Base-by-base conservation (phyloP, 176 grass and related monocot species). In the Musa itinerans region DNA sequence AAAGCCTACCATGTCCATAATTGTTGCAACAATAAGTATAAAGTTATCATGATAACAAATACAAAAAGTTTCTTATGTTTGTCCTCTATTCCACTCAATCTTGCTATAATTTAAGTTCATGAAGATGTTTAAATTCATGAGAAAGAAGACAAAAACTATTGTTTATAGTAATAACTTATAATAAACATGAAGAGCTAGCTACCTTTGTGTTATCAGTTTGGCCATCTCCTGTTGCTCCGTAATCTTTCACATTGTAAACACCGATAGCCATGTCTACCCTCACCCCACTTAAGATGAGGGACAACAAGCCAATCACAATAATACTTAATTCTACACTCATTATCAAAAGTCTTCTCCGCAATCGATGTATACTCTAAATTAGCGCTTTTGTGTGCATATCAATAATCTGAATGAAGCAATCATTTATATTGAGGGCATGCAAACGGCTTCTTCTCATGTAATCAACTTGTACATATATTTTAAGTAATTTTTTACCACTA, bases 161-260 rank as follows among this genome's bases (percentile, higher is more conserved):
- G 27, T 0, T 29, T 34, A 3, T 34, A 34, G 3, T 34, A 34
- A 34, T 34, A 34, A 34, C 29, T 3, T 34, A 4, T 34, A 34
- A 2, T 34, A 34, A 34, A 34, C 2, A 34, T 17, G 10, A 56
- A n/a, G 57, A n/a, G n/a, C n/a, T n/a, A 53, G 16, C 69, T 17
- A 84, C 85, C 68, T 69, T 34, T 8, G 88, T 89, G 81, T 78
- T 76, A 58, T 96, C 88, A 4, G 68, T 81, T 80, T 80, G 75
- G 12, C 88, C 88, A 67, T 91, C 88, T 21, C 83, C 85, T 12
- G 55, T 63, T 2, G 92, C 92, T 14, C 92, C 88, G 9, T 74
- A 84, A 52, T 68, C 49, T 17, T 68, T 74, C 50, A 84, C 82
- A 74, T 84, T 75, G 50, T 62, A 83, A 11, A 63, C 10, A 52